phyloP scores from a whole-genome alignment of 495 filamentous ascomycete genomes.

The Cudoniella acicularis region DNA sequence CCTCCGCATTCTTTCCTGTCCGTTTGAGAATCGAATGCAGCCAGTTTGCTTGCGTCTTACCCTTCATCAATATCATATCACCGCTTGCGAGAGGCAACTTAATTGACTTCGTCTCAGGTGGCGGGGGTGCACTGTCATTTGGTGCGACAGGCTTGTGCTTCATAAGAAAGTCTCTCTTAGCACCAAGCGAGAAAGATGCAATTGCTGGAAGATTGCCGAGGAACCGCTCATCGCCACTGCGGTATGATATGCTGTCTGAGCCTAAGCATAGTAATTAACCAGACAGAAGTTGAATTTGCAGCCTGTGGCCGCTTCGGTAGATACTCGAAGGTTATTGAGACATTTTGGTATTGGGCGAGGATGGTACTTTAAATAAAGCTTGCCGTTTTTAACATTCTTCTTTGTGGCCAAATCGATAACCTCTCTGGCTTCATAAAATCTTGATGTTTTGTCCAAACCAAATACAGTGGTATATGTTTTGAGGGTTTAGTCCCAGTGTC shows the following conservation, averaged over 20 bases:
- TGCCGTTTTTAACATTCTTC: slow-evolving; percentile 33
- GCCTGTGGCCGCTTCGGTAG: slow-evolving; percentile 56
- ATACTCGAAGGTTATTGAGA: slow-evolving; percentile 50
- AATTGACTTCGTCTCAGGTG: slow-evolving; percentile 38
- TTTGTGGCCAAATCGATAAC: slow-evolving; percentile 45
- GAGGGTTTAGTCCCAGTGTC: not conserved
- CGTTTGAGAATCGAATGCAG: slow-evolving; percentile 73
- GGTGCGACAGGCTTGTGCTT: slow-evolving; percentile 57
- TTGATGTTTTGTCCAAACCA: slow-evolving; percentile 59
- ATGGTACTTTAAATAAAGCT: slow-evolving; percentile 46
- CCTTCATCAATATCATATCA: slow-evolving; percentile 72
- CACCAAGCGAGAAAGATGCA: slow-evolving; percentile 65
- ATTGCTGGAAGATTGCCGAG: slow-evolving; percentile 64
- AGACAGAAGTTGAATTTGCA: slow-evolving; percentile 68
- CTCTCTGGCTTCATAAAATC: slow-evolving; percentile 37
- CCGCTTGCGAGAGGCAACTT: slow-evolving; percentile 60
- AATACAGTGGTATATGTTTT: slow-evolving; percentile 60
- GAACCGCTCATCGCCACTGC: slow-evolving; percentile 74
- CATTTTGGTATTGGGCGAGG: slow-evolving; percentile 67
- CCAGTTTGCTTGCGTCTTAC: slow-evolving; percentile 66
- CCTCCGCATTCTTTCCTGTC: slow-evolving; percentile 47
- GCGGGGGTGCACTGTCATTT: slow-evolving; percentile 20
- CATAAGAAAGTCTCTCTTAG: slow-evolving; percentile 63
- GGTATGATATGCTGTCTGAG: slow-evolving; percentile 67
- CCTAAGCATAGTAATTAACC: slow-evolving; percentile 75